A percentile compares a stretch with the other conserved stretches of the same genome.
These are phyloP conservation scores for Eucalyptus pumila DNA, from an alignment of 345 rosid genomes.

Conservation along the genomic window DNA sequence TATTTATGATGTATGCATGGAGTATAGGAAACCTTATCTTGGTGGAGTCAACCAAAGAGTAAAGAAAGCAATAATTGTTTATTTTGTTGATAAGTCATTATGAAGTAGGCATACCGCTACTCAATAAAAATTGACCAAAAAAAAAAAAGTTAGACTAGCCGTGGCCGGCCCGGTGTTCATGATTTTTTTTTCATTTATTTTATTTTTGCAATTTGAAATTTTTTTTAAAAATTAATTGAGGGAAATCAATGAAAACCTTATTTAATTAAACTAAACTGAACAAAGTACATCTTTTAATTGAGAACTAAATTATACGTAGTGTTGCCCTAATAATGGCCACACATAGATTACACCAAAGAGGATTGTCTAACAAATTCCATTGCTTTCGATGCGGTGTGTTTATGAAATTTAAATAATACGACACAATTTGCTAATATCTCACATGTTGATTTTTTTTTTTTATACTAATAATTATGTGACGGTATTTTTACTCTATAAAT, in stretches of 20 bases:
- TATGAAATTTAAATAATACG: too few relatives aligned
- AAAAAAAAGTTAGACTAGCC: background rate
- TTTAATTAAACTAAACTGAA: background rate
- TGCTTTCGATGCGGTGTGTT: background rate
- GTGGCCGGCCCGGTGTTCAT: background rate
- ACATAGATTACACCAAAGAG: background rate
- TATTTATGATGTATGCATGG: background rate
- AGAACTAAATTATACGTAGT: background rate
- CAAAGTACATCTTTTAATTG: background rate
- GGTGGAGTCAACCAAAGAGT: background rate
- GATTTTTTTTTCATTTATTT: background rate
- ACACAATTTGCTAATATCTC: background rate
- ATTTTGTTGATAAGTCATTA: background rate
- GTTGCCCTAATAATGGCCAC: background rate
- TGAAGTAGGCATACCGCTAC: background rate
- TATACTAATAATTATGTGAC: background rate
- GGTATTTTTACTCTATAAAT: background rate
- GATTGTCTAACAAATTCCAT: background rate
- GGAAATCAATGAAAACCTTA: background rate
- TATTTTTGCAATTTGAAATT: background rate
- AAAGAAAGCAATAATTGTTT: background rate
- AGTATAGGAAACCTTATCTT: background rate
- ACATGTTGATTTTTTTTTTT: background rate
- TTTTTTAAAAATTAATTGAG: background rate
- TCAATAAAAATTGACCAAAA: background rate